Evolutionary conservation across 2,329 filamentous ascomycete species (phyloP).

Genomic region (Helminthosporium solani): DNA sequence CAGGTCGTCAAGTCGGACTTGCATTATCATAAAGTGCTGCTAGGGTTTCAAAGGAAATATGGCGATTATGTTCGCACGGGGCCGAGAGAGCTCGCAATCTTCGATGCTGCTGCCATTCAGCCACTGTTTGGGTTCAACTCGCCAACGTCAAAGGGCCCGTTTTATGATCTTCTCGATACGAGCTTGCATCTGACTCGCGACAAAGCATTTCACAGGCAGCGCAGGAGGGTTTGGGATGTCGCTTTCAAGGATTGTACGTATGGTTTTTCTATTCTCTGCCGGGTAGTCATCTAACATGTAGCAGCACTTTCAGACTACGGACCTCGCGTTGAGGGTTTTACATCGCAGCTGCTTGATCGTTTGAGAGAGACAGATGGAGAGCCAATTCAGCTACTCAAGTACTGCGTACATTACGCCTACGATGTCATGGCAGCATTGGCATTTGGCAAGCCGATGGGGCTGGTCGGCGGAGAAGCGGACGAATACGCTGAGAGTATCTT

Average conservation of each 20-base stretch:
- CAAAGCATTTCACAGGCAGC: constrained; percentile 17
- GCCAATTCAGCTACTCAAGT: constrained; percentile 42
- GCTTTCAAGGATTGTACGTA: constrained; percentile 23
- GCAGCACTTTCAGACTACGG: constrained; percentile 22
- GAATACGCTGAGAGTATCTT: constrained; percentile 22
- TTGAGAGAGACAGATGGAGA: constrained; percentile 20
- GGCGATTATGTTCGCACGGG: constrained; percentile 29
- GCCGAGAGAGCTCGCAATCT: constrained; percentile 26
- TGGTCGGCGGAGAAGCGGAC: constrained; percentile 37
- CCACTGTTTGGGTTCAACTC: constrained; percentile 20
- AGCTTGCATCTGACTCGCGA: constrained; percentile 27
- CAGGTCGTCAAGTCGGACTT: constrained; percentile 14
- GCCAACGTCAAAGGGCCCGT: constrained; percentile 25
- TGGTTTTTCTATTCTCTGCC: background rate
- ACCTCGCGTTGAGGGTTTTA: constrained; percentile 23
- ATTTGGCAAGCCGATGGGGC: constrained; percentile 47
- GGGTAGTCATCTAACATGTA: background rate
- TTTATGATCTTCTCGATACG: constrained; percentile 21
- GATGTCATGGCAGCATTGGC: constrained; percentile 50
- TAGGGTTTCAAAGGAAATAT: constrained; percentile 22
- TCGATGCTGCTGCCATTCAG: constrained; percentile 19
- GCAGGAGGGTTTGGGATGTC: constrained; percentile 30
- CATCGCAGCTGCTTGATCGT: constrained; percentile 21
- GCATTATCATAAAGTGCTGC: constrained; percentile 19
- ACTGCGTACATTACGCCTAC: constrained; percentile 47